These are phyloP conservation scores for Nemania sp. DNA, from an alignment of 2,329 filamentous ascomycete species.

Conservation along the genomic window DNA sequence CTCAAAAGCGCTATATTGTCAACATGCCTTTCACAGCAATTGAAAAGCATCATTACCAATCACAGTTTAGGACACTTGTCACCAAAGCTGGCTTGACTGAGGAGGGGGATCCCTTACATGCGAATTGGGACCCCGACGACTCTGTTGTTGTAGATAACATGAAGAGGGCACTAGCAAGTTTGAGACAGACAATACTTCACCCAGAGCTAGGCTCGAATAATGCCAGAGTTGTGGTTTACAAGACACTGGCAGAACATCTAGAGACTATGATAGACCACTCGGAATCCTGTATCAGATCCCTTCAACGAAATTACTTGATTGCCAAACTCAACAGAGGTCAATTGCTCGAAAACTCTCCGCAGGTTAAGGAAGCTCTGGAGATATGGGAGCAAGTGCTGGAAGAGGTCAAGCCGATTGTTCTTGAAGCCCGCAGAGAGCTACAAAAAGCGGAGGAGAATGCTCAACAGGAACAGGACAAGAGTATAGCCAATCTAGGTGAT, in stretches of 20 bases:
- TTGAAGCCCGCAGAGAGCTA: conserved; percentile 73
- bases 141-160: conserved; percentile 73
- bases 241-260: conserved; percentile 84
- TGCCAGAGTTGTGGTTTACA: conserved; percentile 71
- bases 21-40: conserved; percentile 90
- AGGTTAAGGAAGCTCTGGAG: conserved; percentile 73
- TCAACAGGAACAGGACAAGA: conserved; percentile 44
- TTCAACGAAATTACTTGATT: conserved; percentile 75
- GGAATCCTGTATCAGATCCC: conserved; percentile 72
- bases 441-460: conserved; percentile 60
- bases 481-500: conserved; percentile 41
- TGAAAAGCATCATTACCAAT: conserved; percentile 89
- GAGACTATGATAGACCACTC: conserved; percentile 92
- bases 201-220: conserved; percentile 81
- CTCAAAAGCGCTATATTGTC: conserved; percentile 87
- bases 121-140: conserved; percentile 74
- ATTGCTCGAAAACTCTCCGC: conserved; percentile 79
- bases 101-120: conserved; percentile 70
- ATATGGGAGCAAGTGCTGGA: conserved; percentile 74
- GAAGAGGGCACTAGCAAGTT: conserved; percentile 80
- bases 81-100: conserved; percentile 73
- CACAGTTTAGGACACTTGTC: conserved; percentile 81
- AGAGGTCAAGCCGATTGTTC: conserved; percentile 65
- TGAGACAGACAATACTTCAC: conserved; percentile 87
- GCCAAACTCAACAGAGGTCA: conserved; percentile 78